phyloP scores from a whole-genome alignment of 106 monocot genomes.

The Iris macrosiphon region DNA sequence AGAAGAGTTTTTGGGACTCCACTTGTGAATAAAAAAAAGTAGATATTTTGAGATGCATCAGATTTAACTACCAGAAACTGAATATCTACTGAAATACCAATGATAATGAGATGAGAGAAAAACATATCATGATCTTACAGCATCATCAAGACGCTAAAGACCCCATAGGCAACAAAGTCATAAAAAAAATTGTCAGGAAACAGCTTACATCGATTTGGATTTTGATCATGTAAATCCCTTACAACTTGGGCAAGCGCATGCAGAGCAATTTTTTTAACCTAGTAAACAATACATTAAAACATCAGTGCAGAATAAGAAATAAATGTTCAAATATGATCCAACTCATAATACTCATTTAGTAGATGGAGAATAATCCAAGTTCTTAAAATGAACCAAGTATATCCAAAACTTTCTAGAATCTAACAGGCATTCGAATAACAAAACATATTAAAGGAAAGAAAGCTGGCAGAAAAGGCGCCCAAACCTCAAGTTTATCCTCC shows the following conservation, averaged over 20 bases:
- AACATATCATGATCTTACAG: too few relatives aligned
- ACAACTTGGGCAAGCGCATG: conserved; percentile 5
- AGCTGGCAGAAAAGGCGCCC: conserved; percentile 20
- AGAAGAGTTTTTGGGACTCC: too few relatives aligned
- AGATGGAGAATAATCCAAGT: background rate
- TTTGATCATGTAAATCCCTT: background rate
- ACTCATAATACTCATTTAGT: background rate
- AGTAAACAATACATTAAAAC: background rate
- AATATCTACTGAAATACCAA: too few relatives aligned
- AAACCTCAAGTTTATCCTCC: conserved; percentile 41
- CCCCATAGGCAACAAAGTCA: too few relatives aligned
- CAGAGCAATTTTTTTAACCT: conserved; percentile 7
- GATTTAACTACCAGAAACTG: too few relatives aligned
- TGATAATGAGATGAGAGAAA: too few relatives aligned
- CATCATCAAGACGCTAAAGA: too few relatives aligned
- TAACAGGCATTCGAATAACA: background rate
- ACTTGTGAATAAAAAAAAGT: too few relatives aligned
- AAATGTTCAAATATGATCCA: background rate
- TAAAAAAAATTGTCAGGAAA: too few relatives aligned
- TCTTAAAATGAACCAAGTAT: background rate
- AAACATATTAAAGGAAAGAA: background rate
- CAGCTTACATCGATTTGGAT: too few relatives aligned
- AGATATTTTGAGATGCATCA: too few relatives aligned
- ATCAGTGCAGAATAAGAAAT: background rate
- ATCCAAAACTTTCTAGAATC: background rate